Evolutionary conservation across 2,329 filamentous ascomycete genomes (phyloP).

Genomic region (Graphiopsis chlorocephala): DNA sequence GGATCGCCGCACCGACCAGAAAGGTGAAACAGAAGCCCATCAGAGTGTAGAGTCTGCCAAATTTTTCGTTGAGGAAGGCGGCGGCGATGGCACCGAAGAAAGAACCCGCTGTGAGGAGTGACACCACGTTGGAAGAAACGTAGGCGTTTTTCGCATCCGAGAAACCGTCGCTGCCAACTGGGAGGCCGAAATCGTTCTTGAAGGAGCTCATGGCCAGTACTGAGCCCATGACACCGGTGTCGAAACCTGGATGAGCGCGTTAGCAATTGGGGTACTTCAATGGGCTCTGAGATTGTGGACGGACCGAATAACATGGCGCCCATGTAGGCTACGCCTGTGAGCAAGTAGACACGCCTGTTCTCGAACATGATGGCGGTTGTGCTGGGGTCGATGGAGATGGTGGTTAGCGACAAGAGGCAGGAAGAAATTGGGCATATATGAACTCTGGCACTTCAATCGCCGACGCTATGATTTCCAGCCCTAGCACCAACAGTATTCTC

Average conservation of each 20-base stretch:
- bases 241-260: constrained; percentile 37
- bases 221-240: constrained; percentile 66
- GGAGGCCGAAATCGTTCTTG: constrained; percentile 36
- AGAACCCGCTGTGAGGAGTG: constrained; percentile 66
- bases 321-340: constrained; percentile 44
- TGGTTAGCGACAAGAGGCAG: background rate
- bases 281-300: constrained; percentile 6
- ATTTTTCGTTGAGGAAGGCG: constrained; percentile 54
- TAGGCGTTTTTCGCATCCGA: constrained; percentile 40
- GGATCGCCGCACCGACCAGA: constrained; percentile 61
- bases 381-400: background rate
- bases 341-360: constrained; percentile 45
- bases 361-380: constrained; percentile 33
- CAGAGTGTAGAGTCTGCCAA: constrained; percentile 55
- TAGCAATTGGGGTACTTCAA: background rate
- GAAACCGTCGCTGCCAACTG: constrained; percentile 52
- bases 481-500: background rate
- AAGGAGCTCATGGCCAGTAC: constrained; percentile 61
- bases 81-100: constrained; percentile 62
- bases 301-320: constrained; percentile 45
- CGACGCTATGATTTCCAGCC: background rate
- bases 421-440: background rate
- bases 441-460: background rate
- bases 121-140: constrained; percentile 66
- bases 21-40: constrained; percentile 57